phyloP scores from a whole-genome alignment of 495 filamentous ascomycete genomes.

The Aspergillus haitiensis region DNA sequence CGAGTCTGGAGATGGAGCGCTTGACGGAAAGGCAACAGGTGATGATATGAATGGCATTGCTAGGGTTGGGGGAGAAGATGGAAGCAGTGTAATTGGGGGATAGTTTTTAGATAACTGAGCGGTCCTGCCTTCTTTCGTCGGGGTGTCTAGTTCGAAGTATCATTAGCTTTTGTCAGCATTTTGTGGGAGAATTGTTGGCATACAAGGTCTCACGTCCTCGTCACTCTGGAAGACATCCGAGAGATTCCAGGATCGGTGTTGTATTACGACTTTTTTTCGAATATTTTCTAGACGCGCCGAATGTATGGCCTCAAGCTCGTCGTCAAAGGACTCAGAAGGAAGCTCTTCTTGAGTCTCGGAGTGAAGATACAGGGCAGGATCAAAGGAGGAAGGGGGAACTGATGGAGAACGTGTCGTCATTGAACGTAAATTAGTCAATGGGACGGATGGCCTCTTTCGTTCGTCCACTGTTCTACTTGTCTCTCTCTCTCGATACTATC shows the following conservation, averaged over 20 bases:
- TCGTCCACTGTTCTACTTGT: no score
- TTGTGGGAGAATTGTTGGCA: constrained; percentile 19
- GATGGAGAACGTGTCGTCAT: constrained; percentile 42
- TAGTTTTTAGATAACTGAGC: constrained; percentile 30
- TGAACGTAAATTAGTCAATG: background rate
- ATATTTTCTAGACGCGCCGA: constrained; percentile 50
- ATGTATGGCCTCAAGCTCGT: constrained; percentile 63
- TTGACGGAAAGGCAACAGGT: constrained; percentile 57
- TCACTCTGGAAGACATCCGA: constrained; percentile 64
- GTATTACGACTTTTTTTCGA: constrained; percentile 61
- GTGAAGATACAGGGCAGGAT: constrained; percentile 54
- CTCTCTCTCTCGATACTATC: background rate
- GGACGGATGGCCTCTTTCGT: no score
- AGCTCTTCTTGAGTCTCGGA: constrained; percentile 39
- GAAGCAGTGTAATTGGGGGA: constrained; percentile 25
- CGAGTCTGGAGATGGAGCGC: constrained; percentile 49
- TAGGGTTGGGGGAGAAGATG: constrained; percentile 35
- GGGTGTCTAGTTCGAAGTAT: constrained; percentile 35
- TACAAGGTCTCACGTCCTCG: constrained; percentile 53
- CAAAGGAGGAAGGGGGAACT: constrained; percentile 52
- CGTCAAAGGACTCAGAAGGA: constrained; percentile 48
- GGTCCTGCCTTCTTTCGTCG: constrained; percentile 32
- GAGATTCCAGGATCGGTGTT: constrained; percentile 59
- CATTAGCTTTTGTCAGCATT: constrained; percentile 17
- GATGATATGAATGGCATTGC: constrained; percentile 67